Base-by-base conservation (phyloP, 768 basidiomycete genomes). In the Mycena olivaceomarginata region DNA sequence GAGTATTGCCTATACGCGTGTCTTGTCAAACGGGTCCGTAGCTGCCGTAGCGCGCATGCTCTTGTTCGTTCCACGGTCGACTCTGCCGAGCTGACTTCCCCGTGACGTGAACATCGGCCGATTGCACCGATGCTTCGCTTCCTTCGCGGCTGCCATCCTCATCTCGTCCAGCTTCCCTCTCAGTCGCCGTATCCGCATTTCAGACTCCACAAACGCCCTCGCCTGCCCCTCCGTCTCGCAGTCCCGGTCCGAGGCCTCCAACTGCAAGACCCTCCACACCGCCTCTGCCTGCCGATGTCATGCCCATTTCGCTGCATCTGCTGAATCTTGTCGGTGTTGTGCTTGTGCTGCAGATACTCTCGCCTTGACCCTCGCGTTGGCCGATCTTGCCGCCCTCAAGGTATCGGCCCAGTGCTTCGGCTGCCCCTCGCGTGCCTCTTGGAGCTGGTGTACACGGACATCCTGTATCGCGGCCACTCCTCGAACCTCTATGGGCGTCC, bases 81-180 rank as follows among this genome's bases (percentile, higher is more conserved):
- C n/a, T n/a, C n/a, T n/a, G 60, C 46, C 0, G 46, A 8, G 39
- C 46, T 68, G 9, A 74, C 73, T 8, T 75, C 7, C 60, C 67
- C 37, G 63, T n/a, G 1, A 22, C 67, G 13, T 69, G 45, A 3
- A 73, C 16, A n/a, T 40, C 62, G 31, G 48, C 65, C 4, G 45
- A 15, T 20, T 9, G 59, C 12, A 6, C 5, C 13, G 11, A 4
- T 2, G 22, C 22, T 1, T 41, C 60, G 25, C 11, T 40, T n/a
- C n/a, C n/a, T n/a, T n/a, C n/a, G n/a, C n/a, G n/a, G n/a, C n/a
- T 56, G 62, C 75, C 69, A 76, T 76, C 57, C n/a, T 45, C n/a
- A 76, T 13, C 64, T 76, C 69, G 43, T 76, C 75, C 12, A 70
- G 62, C 65, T 76, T 59, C n/a, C 22, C 40, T 39, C 69, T 22